Evolutionary conservation across 2,329 filamentous ascomycete species (phyloP), one percentile per base, ranked within the genome.

Genomic region (Epichloe bromicola): DNA sequence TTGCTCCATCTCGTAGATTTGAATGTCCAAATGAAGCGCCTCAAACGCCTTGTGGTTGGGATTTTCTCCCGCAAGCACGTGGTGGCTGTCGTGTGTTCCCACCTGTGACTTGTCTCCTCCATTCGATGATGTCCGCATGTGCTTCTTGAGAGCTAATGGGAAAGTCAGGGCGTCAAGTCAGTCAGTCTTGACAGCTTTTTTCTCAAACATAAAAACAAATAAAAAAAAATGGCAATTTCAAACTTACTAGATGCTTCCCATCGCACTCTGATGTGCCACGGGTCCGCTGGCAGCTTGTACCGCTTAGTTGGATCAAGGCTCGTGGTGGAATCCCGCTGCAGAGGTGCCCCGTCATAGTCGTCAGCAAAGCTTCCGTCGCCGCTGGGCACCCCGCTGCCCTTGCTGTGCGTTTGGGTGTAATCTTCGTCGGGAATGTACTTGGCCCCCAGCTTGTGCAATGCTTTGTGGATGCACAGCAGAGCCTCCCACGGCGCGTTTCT

Each of bases 21-120:
- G 93, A 56, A 98, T 96, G 57, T 95, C 90, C 65, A 98, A 82
- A 64, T 95, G 93, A 61, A 97, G 85, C 64, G 86, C 91, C n/a
- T 94, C 82, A 51, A 86, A 85, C 56, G 88, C 80, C 49, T 68
- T 70, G 46, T 72, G 70, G 23, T 67, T 67, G 2, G 66, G 63
- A 15, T 67, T 65, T 47, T 68, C 67, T n/a, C 71, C 64, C 34
- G 56, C 54, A 38, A 67, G 64, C 5, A 71, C 63, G 50, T 73
- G 70, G 48, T 72, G 63, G 34, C 60, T 64, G n/a, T 68, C 64
- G 2, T 65, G 60, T 30, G 61, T 62, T 41, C 59, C 55, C 46
- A 42, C 46, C 4, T 53, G 56, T 8, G 44, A 49, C 48, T 55
- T 59, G 26, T 56, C 55, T 3, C 43, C 48, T 19, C 42, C 30